Evolutionary conservation across 1,139 yeast genomes (phyloP).

Genomic region (Taphrina communis): DNA sequence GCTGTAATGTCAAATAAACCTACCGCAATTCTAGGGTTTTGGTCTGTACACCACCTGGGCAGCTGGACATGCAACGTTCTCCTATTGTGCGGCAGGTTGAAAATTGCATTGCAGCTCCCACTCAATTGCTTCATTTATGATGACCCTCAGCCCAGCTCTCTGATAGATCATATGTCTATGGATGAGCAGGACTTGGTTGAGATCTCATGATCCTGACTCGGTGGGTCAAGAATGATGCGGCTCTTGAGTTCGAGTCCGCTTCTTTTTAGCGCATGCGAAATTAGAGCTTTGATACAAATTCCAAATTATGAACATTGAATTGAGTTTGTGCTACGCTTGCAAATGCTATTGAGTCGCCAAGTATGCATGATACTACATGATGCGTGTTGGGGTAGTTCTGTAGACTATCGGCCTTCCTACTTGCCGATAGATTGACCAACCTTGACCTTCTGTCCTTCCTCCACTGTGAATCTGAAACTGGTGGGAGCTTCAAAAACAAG

Average conservation of each 20-base stretch:
- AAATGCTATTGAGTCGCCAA: background rate
- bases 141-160: slow-evolving; percentile 23
- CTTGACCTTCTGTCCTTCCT: slow-evolving; percentile 75
- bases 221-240: slow-evolving; percentile 19
- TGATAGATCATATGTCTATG: background rate
- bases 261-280: slow-evolving; percentile 30
- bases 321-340: background rate
- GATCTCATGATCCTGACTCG: background rate
- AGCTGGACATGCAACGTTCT: background rate
- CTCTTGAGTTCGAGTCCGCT: slow-evolving; percentile 35
- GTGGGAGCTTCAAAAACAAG: slow-evolving; percentile 93
- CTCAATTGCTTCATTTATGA: background rate
- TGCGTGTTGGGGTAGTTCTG: too few relatives aligned
- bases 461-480: slow-evolving; percentile 70
- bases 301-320: background rate
- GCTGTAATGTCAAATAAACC: background rate
- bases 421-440: slow-evolving; percentile 61
- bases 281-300: slow-evolving; percentile 29
- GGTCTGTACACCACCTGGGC: background rate
- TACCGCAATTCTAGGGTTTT: background rate
- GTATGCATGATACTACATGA: too few relatives aligned
- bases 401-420: background rate
- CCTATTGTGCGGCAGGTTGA: too few relatives aligned
- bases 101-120: too few relatives aligned
- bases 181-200: slow-evolving; percentile 21